Conservation (phyloP, 192 early-diverging fungal genomes). For the Podila epigama region DNA sequence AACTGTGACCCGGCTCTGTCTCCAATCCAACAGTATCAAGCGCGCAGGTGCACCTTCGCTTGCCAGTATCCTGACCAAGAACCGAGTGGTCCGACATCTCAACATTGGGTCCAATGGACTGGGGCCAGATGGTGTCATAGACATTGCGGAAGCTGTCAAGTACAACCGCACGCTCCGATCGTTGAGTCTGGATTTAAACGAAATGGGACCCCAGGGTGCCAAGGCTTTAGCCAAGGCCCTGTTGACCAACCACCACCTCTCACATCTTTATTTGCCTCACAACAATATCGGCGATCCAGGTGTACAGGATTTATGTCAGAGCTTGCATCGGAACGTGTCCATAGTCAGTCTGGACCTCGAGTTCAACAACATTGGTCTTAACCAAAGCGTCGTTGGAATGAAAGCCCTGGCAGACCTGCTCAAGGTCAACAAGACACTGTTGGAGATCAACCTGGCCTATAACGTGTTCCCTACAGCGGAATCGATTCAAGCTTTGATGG, state of each 20-base stretch:
- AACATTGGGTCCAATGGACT: constrained; percentile 52
- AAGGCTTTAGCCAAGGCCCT: constrained; percentile 15
- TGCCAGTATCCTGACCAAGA: constrained; percentile 30
- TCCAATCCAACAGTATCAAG: constrained; percentile 48
- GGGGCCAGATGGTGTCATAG: constrained; percentile 12
- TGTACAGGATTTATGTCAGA: constrained; percentile 19
- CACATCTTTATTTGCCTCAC: constrained; percentile 45
- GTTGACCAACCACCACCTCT: constrained; percentile 22
- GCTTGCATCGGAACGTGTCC: constrained; percentile 22
- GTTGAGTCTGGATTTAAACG: constrained; percentile 49
- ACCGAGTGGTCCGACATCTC: constrained; percentile 34
- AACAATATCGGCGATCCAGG: constrained; percentile 53
- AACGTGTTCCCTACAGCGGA: constrained; percentile 27
- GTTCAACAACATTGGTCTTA: constrained; percentile 37
- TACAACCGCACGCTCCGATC: constrained; percentile 29
- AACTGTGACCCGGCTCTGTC: constrained; percentile 20
- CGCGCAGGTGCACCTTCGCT: constrained; percentile 19
- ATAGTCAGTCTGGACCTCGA: constrained; percentile 46
- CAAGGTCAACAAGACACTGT: constrained; percentile 6
- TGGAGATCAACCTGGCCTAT: constrained; percentile 45
- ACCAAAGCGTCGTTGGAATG: constrained; percentile 20
- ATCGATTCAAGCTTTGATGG: constrained; percentile 27
- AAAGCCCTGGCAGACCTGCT: constrained; percentile 27
- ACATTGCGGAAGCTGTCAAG: constrained; percentile 38
- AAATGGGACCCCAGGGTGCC: constrained; percentile 31